Conservation (phyloP, 148 eudicot genomes). For the Linanthus parryae region DNA sequence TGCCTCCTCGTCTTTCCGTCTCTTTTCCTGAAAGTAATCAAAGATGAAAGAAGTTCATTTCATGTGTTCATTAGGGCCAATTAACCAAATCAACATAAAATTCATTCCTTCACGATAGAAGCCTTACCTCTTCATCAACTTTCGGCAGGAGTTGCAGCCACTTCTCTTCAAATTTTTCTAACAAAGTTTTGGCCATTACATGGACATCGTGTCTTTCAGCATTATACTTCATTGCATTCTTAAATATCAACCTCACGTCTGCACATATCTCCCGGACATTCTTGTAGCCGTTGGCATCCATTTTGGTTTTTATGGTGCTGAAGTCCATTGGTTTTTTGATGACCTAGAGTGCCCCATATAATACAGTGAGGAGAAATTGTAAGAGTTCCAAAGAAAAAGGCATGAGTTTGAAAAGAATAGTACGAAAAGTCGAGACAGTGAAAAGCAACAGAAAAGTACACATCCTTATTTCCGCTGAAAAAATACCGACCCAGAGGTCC, state of each 20-base stretch:
- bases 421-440: background rate
- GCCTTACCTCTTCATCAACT: slow-evolving; percentile 76
- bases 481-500: no score
- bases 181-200: slow-evolving; percentile 61
- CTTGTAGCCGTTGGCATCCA: slow-evolving; percentile 74
- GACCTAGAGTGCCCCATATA: slow-evolving; percentile 27
- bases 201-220: slow-evolving; percentile 69
- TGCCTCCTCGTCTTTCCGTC: slow-evolving; percentile 61
- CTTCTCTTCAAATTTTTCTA: slow-evolving; percentile 78
- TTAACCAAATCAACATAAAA: no score
- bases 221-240: slow-evolving; percentile 88
- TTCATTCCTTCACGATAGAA: background rate
- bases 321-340: slow-evolving; percentile 96
- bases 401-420: background rate
- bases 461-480: no score
- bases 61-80: background rate
- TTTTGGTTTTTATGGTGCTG: slow-evolving; percentile 73
- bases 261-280: slow-evolving; percentile 81
- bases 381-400: background rate
- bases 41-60: background rate
- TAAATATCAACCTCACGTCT: slow-evolving; percentile 69
- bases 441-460: background rate
- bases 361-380: background rate
- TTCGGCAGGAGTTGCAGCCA: slow-evolving; percentile 81
- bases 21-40: slow-evolving; percentile 45